These are phyloP conservation scores for Pleurotus citrinopileatus DNA, from an alignment of 768 basidiomycete species.

Conservation along the genomic window DNA sequence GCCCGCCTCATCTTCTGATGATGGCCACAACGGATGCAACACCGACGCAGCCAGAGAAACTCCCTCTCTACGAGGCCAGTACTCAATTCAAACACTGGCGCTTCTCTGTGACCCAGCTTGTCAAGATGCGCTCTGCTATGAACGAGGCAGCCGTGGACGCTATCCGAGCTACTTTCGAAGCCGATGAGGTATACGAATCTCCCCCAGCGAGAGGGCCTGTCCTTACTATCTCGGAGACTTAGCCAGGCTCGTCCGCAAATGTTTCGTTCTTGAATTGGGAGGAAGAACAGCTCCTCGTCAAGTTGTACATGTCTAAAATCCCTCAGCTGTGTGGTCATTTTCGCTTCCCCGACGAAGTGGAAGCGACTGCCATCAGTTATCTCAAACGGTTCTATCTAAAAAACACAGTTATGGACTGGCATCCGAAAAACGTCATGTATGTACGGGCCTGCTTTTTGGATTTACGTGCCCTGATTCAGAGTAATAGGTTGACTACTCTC, in stretches of 20 bases:
- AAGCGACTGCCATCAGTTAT: conserved; percentile 89
- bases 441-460: too few relatives aligned
- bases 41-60: conserved; percentile 20
- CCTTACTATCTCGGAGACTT: conserved; percentile 20
- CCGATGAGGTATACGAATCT: conserved; percentile 59
- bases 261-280: conserved; percentile 74
- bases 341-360: conserved; percentile 87
- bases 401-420: conserved; percentile 99
- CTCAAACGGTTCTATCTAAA: conserved; percentile 96
- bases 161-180: conserved; percentile 76
- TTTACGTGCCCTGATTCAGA: too few relatives aligned
- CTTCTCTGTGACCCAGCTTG: conserved; percentile 70
- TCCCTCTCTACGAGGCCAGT: conserved; percentile 68
- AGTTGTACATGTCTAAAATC: conserved; percentile 86
- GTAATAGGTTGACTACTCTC: conserved; percentile 87
- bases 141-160: conserved; percentile 75
- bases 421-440: conserved; percentile 97
- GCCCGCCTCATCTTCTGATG: too few relatives aligned
- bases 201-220: conserved; percentile 12
- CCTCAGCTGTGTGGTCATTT: conserved; percentile 81
- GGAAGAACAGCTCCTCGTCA: conserved; percentile 88
- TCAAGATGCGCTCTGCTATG: conserved; percentile 55
- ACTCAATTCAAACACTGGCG: conserved; percentile 89
- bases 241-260: conserved; percentile 72
- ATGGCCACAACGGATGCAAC: conserved; percentile 3